Base-by-base conservation (phyloP, 805 yeast species). In the Saccharomycopsis sp. region DNA sequence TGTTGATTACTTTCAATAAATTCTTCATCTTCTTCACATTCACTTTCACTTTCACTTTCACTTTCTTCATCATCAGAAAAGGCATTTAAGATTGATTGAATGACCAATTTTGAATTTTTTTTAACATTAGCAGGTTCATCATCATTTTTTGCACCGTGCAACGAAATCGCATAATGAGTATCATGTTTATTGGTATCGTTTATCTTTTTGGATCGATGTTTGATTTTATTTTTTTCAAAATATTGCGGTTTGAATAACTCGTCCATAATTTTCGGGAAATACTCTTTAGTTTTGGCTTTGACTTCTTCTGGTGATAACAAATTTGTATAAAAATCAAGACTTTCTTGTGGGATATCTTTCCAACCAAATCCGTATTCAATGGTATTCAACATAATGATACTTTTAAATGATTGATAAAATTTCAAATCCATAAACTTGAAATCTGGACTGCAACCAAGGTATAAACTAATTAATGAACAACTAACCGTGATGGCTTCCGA, bases 61-160 rank as follows among this genome's bases (percentile, higher is more conserved):
- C 9, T 14, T n/a, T 2, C n/a, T 20, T 29, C 32, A 18, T 32
- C 45, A 26, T 36, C 45, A 14, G 37, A n/a, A 41, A 37, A 39
- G 9, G 33, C 37, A 26, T 41, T 37, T 20, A 41, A 18, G 31
- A 41, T 41, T 17, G 28, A 31, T 21, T 41, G 23, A n/a, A 39
- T 39, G 6, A 38, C 37, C 12, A 39, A 20, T 25, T 38, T 38
- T 5, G n/a, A 8, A 13, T n/a, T 31, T 31, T 8, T 18, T 17
- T 17, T 31, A 13, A 31, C n/a, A n/a, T 10, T 31, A n/a, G n/a
- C n/a, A n/a, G n/a, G n/a, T n/a, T n/a, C n/a, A n/a, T n/a, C n/a
- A 18, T 31, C 25, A 19, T 31, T 14, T 19, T 31, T 31, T 5
- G 9, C 10, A 9, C 21, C 25, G 15, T 31, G 35, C 9, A 28